These are phyloP conservation scores for Phaeomoniella chlamydospora DNA, from an alignment of 2,329 filamentous ascomycete genomes.

Conservation along the genomic window DNA sequence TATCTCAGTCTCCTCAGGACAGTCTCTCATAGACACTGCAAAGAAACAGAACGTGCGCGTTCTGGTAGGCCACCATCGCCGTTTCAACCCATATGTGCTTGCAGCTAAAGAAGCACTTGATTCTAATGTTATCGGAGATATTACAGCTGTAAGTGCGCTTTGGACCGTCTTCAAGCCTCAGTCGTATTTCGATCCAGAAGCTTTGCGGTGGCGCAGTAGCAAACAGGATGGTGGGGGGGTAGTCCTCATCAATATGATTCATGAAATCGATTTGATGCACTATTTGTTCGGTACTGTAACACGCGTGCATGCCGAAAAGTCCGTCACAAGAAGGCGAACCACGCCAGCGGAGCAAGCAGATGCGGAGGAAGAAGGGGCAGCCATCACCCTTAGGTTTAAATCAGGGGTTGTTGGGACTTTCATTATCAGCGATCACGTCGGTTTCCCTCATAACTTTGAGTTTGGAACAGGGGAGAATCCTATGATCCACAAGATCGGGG, in stretches of 20 bases:
- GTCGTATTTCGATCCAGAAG: slow-evolving; percentile 7
- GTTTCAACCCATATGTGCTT: slow-evolving; percentile 6
- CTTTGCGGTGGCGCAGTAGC: slow-evolving; percentile 1
- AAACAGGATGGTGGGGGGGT: slow-evolving; percentile 4
- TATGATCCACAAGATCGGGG: slow-evolving; percentile 3
- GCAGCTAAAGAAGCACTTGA: slow-evolving; percentile 5
- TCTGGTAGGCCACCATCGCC: slow-evolving; percentile 8
- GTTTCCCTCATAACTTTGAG: slow-evolving; percentile 5
- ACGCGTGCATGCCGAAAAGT: slow-evolving; percentile 5
- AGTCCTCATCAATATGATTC: slow-evolving; percentile 8
- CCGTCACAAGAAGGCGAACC: too few species aligned
- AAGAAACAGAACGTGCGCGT: slow-evolving; percentile 1
- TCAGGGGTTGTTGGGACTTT: slow-evolving; percentile 7
- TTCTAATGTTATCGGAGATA: slow-evolving; percentile 2
- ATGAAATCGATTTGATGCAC: slow-evolving; percentile 8
- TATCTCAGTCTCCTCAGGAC: slow-evolving; percentile 1
- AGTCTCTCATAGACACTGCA: slow-evolving; percentile 1
- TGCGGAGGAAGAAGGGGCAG: slow-evolving; percentile 5
- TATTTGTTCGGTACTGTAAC: slow-evolving; percentile 6
- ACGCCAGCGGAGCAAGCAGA: slow-evolving; percentile 2
- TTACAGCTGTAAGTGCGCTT: slow-evolving; percentile 7
- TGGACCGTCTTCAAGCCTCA: slow-evolving; percentile 6
- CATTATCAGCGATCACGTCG: slow-evolving; percentile 4
- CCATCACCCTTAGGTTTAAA: slow-evolving; percentile 5
- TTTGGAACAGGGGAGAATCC: slow-evolving; percentile 8